These are phyloP conservation scores for Triangularia verruculosa DNA, from an alignment of 2,329 filamentous ascomycete genomes.

Conservation along the genomic window DNA sequence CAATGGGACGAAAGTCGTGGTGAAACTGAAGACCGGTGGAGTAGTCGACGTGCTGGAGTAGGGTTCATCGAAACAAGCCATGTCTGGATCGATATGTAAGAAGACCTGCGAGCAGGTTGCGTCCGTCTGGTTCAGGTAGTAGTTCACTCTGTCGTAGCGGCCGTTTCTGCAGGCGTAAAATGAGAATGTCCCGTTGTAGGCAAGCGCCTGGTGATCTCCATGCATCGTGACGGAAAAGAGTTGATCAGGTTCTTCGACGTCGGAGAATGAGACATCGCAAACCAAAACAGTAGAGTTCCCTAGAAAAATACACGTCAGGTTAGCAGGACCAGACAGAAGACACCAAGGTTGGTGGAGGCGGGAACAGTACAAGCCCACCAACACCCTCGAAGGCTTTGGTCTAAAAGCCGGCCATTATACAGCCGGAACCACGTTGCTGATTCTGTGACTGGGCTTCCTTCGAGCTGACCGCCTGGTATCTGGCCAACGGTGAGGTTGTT, in stretches of 20 bases:
- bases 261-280: slow-evolving; percentile 7
- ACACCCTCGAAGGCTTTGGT: slow-evolving; percentile 4
- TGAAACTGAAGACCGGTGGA: not conserved
- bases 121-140: slow-evolving; percentile 3
- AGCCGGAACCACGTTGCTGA: slow-evolving; percentile 1
- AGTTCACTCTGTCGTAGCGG: slow-evolving; percentile 1
- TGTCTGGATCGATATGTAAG: not conserved
- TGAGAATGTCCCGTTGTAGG: not conserved
- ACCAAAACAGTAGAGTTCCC: slow-evolving; percentile 8
- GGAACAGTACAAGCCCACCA: slow-evolving; percentile 15
- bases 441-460: not conserved
- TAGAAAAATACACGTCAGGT: not conserved
- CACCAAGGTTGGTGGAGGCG: too few species aligned
- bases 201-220: not conserved
- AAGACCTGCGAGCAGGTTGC: not conserved
- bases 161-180: slow-evolving; percentile 5
- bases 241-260: not conserved
- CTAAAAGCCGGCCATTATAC: slow-evolving; percentile 4
- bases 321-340: not conserved
- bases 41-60: not conserved
- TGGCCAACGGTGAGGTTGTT: slow-evolving; percentile 10
- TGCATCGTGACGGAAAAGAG: not conserved
- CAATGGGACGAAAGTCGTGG: not conserved
- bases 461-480: slow-evolving; percentile 9
- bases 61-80: not conserved